Evolutionary conservation across 768 basidiomycete genomes (phyloP), one percentile per base, ranked within the genome.

Genomic region (Exidia glandulosa): DNA sequence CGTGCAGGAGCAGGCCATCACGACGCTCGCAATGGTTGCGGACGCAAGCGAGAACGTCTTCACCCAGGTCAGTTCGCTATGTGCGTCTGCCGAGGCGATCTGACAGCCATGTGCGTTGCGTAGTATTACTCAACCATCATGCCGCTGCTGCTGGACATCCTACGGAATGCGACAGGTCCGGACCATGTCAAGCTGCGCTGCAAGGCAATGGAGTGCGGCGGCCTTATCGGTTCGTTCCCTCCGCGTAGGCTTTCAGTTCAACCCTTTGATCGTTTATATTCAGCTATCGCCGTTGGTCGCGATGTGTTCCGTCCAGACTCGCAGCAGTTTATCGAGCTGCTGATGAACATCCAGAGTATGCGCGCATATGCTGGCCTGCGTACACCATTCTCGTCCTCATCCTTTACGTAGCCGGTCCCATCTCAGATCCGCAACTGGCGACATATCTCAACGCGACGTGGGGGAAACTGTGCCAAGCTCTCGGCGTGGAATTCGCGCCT

Each of bases 161-260:
- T 95, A 55, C 74, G 81, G 23, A 87, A 88, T 55, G 86, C 87
- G 12, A 85, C 84, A 47, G 81, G 81, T 5, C 69, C 78, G 0
- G 84, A 86, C 57, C 85, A 88, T 69, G 75, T 78, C 29, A 86
- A 84, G 67, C 66, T 94, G 57, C 80, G 84, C 41, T 71, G 69
- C 32, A 90, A 93, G 67, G 89, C 90, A 0, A 93, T 95, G 88
- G 92, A 94, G 68, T 93, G 91, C 69, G 90, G 89, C 0, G 88
- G 88, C 7, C 74, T 92, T 25, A 87, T 91, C 62, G 91, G 91
- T 91, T 41, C 19, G 81, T 41, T 58, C 14, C 1, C 13, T n/a
- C 30, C 30, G 23, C 16, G 27, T n/a, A 14, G 12, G 16, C 25
- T 23, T 13, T 59, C 31, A 23, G 30, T 29, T 27, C n/a, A n/a